Base-by-base conservation (phyloP, 257 asterid genomes). In the Schizonepeta tenuifolia region DNA sequence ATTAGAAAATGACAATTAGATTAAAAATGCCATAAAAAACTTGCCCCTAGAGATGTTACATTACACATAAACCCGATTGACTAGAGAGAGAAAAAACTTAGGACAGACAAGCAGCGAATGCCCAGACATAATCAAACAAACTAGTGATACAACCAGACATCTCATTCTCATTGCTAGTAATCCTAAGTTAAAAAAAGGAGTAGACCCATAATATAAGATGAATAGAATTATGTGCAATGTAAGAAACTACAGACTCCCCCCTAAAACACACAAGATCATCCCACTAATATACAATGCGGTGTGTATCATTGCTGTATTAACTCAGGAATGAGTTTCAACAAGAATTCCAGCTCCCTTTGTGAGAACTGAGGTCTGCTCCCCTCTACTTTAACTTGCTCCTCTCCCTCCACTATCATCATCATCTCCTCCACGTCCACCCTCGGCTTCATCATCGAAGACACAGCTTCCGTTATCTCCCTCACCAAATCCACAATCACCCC, bases 401-500 rank as follows among this genome's bases (percentile, higher is more conserved):
- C 83, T 40, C 86, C 88, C 57, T 69, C 80, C 74, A 63, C 9
- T 44, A 74, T 20, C 10, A 50, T 22, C 21, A 58, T 22, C 21
- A 58, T 35, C 33, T 54, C 76, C 68, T 62, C 83, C 9, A 12
- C 69, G 9, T 41, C 86, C 14, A 49, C 80, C 36, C 47, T 46
- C 3, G 86, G 82, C 75, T 78, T 82, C 82, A 83, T 65, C 90
- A 88, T 76, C 18, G 71, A 77, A 17, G 79, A 72, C 41, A 94
- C 93, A 0, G 87, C 89, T 14, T 78, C 92, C 5, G 97, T 73
- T 24, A 95, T 85, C 78, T 90, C 95, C 74, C 79, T 47, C 9
- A 95, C 96, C 49, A 90, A 71, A 80, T 95, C 99, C 2, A 92
- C 98, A 3, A 95, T 95, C 77, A 90, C 98, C 14, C 98, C 99